Evolutionary conservation across 768 basidiomycete genomes (phyloP), one percentile per base, ranked within the genome.

Genomic region (Lactarius sanguifluus): DNA sequence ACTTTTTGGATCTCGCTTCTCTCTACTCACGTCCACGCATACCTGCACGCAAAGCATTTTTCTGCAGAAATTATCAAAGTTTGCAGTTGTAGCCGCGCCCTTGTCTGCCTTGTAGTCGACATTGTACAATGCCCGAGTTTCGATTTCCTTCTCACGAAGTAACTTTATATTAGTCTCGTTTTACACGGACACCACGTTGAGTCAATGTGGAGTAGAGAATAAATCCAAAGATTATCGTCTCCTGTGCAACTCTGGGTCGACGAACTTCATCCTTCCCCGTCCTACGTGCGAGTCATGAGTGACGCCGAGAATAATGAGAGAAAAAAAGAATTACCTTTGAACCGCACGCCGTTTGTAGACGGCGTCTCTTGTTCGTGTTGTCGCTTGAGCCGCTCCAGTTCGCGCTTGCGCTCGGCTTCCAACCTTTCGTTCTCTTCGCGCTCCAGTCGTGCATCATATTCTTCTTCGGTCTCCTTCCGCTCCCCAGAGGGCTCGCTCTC

Each of bases 401-500:
- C 82, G 55, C 71, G 76, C 69, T 76, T 80, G 66, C 80, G 80
- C 43, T 77, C 79, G 9, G 76, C 79, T 68, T 81, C 85, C 0
- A 84, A 62, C 54, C 88, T 79, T 70, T 87, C 86, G 15, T 79
- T 80, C 75, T 90, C 89, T 72, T 90, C 86, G 47, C 85, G 77
- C 73, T 90, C 88, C 58, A 91, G 75, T 40, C 86, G 78, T 1
- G 83, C 83, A 71, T 89, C 89, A 67, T 91, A 90, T 72, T 89
- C 87, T 73, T 89, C 90, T 69, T 88, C 86, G 0, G 87, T 89
- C 73, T 90, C 89, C 52, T 71, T 71, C 52, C 25, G 58, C 38
- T 64, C 59, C 2, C 41, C 63, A 23, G 57, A 34, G 28, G 57
- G 57, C 25, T 50, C 65, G 23, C 32, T 60, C 40, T 23, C 55